Evolutionary conservation across 2,329 filamentous ascomycete species (phyloP).

Genomic region (Paramyrothecium roridum): DNA sequence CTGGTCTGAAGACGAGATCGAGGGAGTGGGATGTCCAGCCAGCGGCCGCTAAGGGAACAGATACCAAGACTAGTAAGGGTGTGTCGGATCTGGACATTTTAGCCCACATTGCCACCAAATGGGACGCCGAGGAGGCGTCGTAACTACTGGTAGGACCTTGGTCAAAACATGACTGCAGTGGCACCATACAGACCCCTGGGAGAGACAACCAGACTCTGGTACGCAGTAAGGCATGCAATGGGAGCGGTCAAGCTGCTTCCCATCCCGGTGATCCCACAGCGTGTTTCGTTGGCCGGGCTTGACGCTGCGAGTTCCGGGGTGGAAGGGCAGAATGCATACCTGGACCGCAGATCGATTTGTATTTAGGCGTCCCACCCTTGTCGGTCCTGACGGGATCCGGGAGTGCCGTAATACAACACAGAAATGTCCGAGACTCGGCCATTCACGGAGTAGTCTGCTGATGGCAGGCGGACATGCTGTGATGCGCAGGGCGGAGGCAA

Average conservation of each 20-base stretch:
- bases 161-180: neutral
- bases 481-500: neutral
- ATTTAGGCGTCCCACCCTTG: neutral
- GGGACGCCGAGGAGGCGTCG: too few relatives aligned
- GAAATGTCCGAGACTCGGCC: neutral
- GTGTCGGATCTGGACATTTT: neutral
- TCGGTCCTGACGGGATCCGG: neutral
- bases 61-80: too few relatives aligned
- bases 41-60: neutral
- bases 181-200: neutral
- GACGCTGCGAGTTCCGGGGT: neutral
- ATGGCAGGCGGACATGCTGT: neutral
- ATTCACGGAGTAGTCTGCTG: neutral
- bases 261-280: neutral
- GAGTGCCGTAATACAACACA: neutral
- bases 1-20: neutral
- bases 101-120: slow-evolving; percentile 7
- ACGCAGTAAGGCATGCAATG: neutral
- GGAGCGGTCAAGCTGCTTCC: neutral
- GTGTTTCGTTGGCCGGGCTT: neutral
- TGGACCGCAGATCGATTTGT: neutral
- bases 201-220: neutral
- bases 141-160: neutral
- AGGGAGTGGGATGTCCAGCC: neutral
- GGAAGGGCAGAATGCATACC: neutral